Base-by-base conservation (phyloP, 768 basidiomycete species). In the Podaxis sp. region DNA sequence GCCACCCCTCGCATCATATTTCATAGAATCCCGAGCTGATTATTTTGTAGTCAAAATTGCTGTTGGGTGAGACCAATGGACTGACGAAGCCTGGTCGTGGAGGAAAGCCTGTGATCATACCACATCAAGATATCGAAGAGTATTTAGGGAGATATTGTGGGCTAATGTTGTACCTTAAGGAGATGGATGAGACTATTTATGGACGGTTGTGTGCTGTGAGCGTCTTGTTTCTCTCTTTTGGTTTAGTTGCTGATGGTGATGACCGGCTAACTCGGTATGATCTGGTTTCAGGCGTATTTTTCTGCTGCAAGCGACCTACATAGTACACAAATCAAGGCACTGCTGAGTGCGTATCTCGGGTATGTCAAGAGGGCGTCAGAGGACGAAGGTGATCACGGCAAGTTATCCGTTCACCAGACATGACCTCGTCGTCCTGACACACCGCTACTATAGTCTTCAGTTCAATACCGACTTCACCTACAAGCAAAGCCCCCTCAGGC, bases 171-270 rank as follows among this genome's bases (percentile, higher is more conserved):
- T 98, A 96, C 71, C 76, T 98, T 61, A 96, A 94, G 72, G 96
- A 98, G 78, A 96, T 98, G 92, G 95, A 97, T 64, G 93, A 97
- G 72, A 77, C 75, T 59, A 75, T 91, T 24, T 98, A 98, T 72
- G 90, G 88, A 47, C 93, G 91, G 70, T 76, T 98, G 33, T 98
- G 95, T 70, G 93, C 90, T 43, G 66, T 67, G 54, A 41, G 96
- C 96, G 69, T 61, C 90, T 81, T 4, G n/a, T 9, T 41, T 19
- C 15, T 19, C 43, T 1, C 36, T 57, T 41, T 56, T 40, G 19
- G 55, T 46, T 25, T 47, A 49, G 25, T 59, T 19, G 8, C 33
- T 24, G 50, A 43, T 41, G 19, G 17, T 47, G 38, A 29, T 12
- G 37, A 25, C 36, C 59, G 57, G 57, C 36, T 68, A 27, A 64